phyloP scores from a whole-genome alignment of 1,284 basidiomycete genomes.

The Takashimella koratensis region DNA sequence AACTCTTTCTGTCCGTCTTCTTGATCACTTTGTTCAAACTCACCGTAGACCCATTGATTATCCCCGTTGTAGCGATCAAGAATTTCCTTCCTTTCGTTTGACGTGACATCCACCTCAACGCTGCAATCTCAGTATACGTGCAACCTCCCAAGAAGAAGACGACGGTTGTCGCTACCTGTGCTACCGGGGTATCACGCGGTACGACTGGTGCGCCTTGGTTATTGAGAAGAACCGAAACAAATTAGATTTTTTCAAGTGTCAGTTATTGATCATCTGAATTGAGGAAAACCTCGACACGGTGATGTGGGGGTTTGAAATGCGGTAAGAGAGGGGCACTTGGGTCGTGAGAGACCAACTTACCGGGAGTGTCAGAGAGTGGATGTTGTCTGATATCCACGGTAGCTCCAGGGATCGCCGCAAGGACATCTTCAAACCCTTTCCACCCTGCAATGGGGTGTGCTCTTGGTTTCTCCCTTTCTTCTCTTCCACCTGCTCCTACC shows the following conservation, averaged over 20 bases:
- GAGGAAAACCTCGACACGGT: neutral
- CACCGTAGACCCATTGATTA: constrained; percentile 63
- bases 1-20: too few relatives aligned
- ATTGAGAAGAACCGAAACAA: constrained; percentile 2
- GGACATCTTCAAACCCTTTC: constrained; percentile 91
- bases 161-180: constrained; percentile 62
- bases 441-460: constrained; percentile 90
- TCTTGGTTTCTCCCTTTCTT: constrained; percentile 48
- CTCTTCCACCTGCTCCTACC: constrained; percentile 52
- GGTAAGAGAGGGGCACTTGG: neutral
- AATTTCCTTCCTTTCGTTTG: constrained; percentile 77
- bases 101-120: constrained; percentile 81
- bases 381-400: constrained; percentile 73
- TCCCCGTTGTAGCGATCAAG: constrained; percentile 82
- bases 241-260: neutral
- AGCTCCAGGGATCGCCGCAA: constrained; percentile 75
- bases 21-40: too few relatives aligned
- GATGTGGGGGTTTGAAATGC: neutral
- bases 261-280: neutral
- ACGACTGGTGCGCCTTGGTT: neutral
- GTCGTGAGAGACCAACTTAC: neutral
- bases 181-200: neutral
- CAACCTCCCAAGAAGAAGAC: constrained; percentile 99
- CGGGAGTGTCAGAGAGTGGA: constrained; percentile 5
- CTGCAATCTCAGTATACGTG: constrained; percentile 94